Evolutionary conservation across 78 protist species (phyloP).

Genomic region (Blattamonas nauphoetae): DNA sequence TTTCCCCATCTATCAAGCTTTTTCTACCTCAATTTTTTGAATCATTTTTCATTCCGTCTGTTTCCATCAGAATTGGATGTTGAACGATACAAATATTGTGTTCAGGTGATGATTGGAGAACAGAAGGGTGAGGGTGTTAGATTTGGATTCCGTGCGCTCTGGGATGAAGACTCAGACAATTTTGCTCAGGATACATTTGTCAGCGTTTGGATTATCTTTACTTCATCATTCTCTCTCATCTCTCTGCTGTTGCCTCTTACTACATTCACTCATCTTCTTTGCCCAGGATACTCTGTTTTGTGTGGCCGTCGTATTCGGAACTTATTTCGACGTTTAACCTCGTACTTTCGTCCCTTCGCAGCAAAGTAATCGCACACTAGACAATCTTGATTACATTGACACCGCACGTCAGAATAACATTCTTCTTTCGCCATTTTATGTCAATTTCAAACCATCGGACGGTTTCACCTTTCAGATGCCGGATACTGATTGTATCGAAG

Average conservation of each 20-base stretch:
- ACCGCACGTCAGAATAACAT: no score
- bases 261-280: neutral
- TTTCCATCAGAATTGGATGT: neutral
- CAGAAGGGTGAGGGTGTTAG: slow-evolving; percentile 41
- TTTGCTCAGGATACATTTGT: neutral
- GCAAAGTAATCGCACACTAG: no score
- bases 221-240: neutral
- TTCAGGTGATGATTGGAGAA: slow-evolving; percentile 33
- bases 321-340: no score
- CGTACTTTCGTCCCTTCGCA: no score
- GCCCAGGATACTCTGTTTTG: slow-evolving; percentile 27
- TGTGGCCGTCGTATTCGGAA: slow-evolving; percentile 19
- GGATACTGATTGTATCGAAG: no score
- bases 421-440: no score
- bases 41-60: neutral
- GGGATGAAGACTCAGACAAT: slow-evolving; percentile 25
- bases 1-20: neutral
- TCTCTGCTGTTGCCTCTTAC: no score
- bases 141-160: slow-evolving; percentile 18
- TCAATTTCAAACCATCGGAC: no score
- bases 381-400: no score
- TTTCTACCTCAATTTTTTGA: neutral
- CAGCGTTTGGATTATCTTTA: neutral
- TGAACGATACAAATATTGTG: slow-evolving; percentile 31
- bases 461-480: no score